These are phyloP conservation scores for Pelargonium myrrhifolium DNA, from an alignment of 441 rosid species.

Conservation along the genomic window DNA sequence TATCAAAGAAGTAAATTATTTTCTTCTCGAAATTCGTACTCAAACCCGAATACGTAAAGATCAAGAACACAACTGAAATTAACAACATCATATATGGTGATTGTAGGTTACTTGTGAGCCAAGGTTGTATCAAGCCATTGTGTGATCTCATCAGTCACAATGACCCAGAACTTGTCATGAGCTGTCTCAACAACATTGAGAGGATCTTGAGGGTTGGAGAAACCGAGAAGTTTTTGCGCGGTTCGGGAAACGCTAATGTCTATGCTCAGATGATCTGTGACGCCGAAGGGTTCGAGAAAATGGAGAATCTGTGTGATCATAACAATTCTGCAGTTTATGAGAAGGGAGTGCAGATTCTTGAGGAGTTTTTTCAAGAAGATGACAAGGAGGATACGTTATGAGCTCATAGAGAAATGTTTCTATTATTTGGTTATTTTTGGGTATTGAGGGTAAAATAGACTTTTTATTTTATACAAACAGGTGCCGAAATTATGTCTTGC, in stretches of 20 bases:
- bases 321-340: not conserved
- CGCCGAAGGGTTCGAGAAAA: not conserved
- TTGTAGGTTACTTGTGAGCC: not conserved
- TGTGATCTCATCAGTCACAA: not conserved
- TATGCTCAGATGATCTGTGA: constrained; percentile 1
- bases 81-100: too few species aligned
- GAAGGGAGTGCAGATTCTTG: not conserved
- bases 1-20: too few species aligned
- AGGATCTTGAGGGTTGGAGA: not conserved
- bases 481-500: too few species aligned
- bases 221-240: not conserved
- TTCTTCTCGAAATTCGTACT: too few species aligned
- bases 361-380: not conserved
- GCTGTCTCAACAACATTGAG: not conserved
- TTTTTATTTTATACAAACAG: too few species aligned
- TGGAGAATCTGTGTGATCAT: not conserved
- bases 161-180: not conserved
- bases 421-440: too few species aligned
- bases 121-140: not conserved
- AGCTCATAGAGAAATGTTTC: too few species aligned
- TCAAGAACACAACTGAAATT: too few species aligned
- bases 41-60: too few species aligned
- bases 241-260: not conserved
- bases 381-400: not conserved
- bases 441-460: too few species aligned